Percentiles rank a stretch among this genome's conserved stretches.
phyloP scores from a whole-genome alignment of 345 rosid genomes.

The Eucalyptus coolabah region DNA sequence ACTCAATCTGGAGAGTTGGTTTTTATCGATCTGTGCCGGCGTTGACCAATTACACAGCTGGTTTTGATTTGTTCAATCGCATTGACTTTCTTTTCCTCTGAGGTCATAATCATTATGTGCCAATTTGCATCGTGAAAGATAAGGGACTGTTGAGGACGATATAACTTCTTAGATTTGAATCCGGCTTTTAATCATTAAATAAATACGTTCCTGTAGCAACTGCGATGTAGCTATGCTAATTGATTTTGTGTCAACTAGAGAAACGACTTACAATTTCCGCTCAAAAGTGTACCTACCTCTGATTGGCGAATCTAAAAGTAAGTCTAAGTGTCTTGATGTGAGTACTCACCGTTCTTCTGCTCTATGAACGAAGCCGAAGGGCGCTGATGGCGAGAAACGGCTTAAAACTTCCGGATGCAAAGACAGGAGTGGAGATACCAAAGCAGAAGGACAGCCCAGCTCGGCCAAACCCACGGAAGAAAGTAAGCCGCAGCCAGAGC shows the following conservation, averaged over 20 bases:
- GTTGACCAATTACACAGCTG: background rate
- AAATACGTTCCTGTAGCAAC: background rate
- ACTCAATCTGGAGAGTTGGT: background rate
- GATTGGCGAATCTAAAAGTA: background rate
- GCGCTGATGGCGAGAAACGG: constrained; percentile 36
- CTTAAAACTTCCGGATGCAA: constrained; percentile 32
- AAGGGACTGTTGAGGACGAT: background rate
- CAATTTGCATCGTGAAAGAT: background rate
- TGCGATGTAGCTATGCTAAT: background rate
- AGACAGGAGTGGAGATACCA: constrained; percentile 8
- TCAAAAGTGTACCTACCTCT: background rate
- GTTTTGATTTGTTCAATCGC: background rate
- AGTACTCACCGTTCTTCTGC: background rate
- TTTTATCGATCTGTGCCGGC: background rate
- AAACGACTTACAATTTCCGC: background rate
- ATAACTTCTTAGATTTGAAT: background rate
- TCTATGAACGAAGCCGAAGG: background rate
- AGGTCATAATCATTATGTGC: background rate
- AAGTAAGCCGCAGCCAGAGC: constrained; percentile 32
- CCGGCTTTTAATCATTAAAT: background rate
- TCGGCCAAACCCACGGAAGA: constrained; percentile 43
- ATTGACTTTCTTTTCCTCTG: background rate
- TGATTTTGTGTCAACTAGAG: background rate
- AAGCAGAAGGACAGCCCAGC: constrained; percentile 30
- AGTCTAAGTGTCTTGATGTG: background rate